A percentile compares a stretch with the other conserved stretches of the same genome.
phyloP scores from a whole-genome alignment of 192 early-diverging fungal species.

The Mortierella alpina region DNA sequence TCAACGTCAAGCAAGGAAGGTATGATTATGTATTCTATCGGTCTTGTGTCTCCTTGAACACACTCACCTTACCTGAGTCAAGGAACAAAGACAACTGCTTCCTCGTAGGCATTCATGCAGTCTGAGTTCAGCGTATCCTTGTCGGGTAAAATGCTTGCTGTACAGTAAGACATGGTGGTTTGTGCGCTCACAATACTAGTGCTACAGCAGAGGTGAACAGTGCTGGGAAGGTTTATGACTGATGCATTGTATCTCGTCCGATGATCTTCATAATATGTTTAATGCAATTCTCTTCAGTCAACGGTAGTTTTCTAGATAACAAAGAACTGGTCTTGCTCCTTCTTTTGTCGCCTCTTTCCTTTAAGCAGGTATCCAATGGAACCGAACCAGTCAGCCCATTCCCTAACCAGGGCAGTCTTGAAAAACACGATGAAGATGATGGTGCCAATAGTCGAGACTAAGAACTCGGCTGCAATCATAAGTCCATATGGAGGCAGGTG shows the following conservation, averaged over 20 bases:
- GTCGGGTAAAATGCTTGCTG: too few relatives aligned
- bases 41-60: too few relatives aligned
- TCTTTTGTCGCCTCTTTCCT: conserved; percentile 46
- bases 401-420: conserved; percentile 53
- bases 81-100: too few relatives aligned
- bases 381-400: conserved; percentile 61
- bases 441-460: conserved; percentile 57
- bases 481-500: conserved; percentile 58
- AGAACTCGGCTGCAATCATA: conserved; percentile 59
- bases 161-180: too few relatives aligned
- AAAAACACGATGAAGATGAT: conserved; percentile 59
- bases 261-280: not conserved
- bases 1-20: too few relatives aligned
- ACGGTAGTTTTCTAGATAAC: conserved; percentile 36
- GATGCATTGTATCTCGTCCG: not conserved
- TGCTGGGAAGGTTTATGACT: not conserved
- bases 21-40: too few relatives aligned
- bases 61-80: too few relatives aligned
- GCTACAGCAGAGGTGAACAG: too few relatives aligned
- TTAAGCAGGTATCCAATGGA: conserved; percentile 39
- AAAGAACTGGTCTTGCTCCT: conserved; percentile 63
- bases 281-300: not conserved
- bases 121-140: too few relatives aligned
- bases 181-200: too few relatives aligned
- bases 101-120: too few relatives aligned